Percentiles rank a stretch among this genome's conserved stretches.
Evolutionary conservation across 495 filamentous ascomycete genomes (phyloP).

Genomic region (Hypoxylon lenormandii): DNA sequence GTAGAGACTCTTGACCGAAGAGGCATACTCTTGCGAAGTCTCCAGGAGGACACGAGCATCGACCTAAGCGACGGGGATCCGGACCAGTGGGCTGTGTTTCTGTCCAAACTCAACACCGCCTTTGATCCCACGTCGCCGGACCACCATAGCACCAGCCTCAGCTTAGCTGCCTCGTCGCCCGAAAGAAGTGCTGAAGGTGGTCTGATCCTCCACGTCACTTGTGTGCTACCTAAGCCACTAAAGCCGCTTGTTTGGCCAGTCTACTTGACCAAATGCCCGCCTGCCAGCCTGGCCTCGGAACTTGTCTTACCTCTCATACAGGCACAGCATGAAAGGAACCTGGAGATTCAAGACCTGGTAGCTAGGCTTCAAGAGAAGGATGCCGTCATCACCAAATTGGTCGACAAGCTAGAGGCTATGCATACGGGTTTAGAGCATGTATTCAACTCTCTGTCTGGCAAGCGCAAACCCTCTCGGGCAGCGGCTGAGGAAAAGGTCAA

Average conservation of each 20-base stretch:
- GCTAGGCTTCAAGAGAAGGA: conserved; percentile 79
- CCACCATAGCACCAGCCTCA: conserved; percentile 55
- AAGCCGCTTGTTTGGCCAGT: conserved; percentile 77
- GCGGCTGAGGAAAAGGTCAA: conserved; percentile 64
- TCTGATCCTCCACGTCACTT: conserved; percentile 70
- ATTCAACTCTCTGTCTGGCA: conserved; percentile 73
- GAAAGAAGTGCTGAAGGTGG: conserved; percentile 46
- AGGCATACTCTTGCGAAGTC: conserved; percentile 73
- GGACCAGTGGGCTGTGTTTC: conserved; percentile 76
- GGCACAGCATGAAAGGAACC: conserved; percentile 64
- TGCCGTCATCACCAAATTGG: conserved; percentile 75
- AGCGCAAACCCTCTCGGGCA: conserved; percentile 59
- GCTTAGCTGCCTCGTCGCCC: conserved; percentile 39
- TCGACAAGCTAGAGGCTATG: conserved; percentile 80
- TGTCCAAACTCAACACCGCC: conserved; percentile 76
- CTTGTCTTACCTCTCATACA: conserved; percentile 77
- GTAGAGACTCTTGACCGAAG: conserved; percentile 72
- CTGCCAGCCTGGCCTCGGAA: conserved; percentile 67
- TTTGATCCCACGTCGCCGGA: conserved; percentile 60
- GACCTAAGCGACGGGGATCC: conserved; percentile 80
- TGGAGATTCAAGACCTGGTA: conserved; percentile 67
- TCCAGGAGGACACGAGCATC: conserved; percentile 77
- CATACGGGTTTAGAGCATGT: conserved; percentile 74
- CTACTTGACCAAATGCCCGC: conserved; percentile 65
- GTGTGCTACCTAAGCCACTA: conserved; percentile 74